Conservation (phyloP, 305 asterid genomes). For the Fraxinus latifolia region DNA sequence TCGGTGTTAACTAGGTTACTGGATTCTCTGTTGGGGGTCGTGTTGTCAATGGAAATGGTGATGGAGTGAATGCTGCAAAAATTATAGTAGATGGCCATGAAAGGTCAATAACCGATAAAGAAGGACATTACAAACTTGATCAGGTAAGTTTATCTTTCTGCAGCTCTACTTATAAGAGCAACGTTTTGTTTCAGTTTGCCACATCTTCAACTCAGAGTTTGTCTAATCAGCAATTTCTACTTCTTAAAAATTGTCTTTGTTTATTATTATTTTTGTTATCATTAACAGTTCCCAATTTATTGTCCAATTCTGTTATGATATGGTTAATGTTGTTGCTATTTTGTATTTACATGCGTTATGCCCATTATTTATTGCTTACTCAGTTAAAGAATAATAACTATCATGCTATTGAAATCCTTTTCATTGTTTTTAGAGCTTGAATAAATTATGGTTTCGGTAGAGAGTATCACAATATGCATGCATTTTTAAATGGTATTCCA, state of each 20-base stretch:
- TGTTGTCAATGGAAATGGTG: conserved; percentile 79
- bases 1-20: conserved; percentile 64
- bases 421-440: background rate
- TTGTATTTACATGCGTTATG: conserved; percentile 2
- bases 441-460: background rate
- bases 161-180: conserved; percentile 5
- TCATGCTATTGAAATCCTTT: conserved; percentile 8
- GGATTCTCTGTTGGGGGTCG: conserved; percentile 99
- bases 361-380: conserved; percentile 9
- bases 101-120: conserved; percentile 73
- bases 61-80: conserved; percentile 67
- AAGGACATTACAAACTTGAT: conserved; percentile 92
- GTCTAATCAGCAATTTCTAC: conserved; percentile 12
- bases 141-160: conserved; percentile 54
- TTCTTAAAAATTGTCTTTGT: conserved; percentile 1
- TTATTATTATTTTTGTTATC: background rate
- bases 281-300: background rate
- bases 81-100: conserved; percentile 78
- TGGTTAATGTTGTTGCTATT: conserved; percentile 8
- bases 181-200: conserved; percentile 8
- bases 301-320: conserved; percentile 12
- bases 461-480: conserved; percentile 6
- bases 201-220: conserved; percentile 13
- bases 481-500: conserved; percentile 5
- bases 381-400: background rate